Evolutionary conservation across 2,329 filamentous ascomycete species (phyloP).

Genomic region (Dryadomyces sulphureus): DNA sequence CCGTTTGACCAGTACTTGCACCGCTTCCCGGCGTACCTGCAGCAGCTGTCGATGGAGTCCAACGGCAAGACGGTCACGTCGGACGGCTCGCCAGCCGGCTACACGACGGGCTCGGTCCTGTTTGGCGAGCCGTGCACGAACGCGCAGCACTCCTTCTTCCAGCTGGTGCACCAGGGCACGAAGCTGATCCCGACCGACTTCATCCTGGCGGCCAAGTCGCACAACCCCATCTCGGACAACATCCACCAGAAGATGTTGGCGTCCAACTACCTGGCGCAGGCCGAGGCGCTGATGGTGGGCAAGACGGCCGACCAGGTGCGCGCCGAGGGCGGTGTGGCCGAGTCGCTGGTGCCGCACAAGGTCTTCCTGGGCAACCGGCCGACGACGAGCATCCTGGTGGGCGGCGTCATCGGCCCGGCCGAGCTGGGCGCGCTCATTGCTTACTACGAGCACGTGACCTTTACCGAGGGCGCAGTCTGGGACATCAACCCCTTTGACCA

Average conservation of each 20-base stretch:
- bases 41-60: constrained; percentile 98
- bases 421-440: constrained; percentile 91
- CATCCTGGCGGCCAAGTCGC: constrained; percentile 87
- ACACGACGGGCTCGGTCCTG: constrained; percentile 89
- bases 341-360: constrained; percentile 87
- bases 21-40: constrained; percentile 96
- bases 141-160: constrained; percentile 99
- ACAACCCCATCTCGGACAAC: constrained; percentile 87
- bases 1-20: constrained; percentile 99
- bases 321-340: constrained; percentile 52
- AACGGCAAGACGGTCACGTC: constrained; percentile 94
- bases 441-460: constrained; percentile 98
- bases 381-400: constrained; percentile 82
- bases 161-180: constrained; percentile 96
- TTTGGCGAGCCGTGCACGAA: constrained; percentile 99
- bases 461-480: constrained; percentile 95
- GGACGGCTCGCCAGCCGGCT: constrained; percentile 84
- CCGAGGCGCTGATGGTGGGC: constrained; percentile 81
- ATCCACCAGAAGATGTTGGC: constrained; percentile 94
- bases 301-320: constrained; percentile 71
- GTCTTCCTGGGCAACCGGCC: constrained; percentile 96
- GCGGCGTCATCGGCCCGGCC: constrained; percentile 83
- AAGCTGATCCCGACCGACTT: constrained; percentile 98
- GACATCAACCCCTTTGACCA: constrained; percentile 99
- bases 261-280: constrained; percentile 82